Evolutionary conservation across 257 asterid genomes (phyloP).

Genomic region (Salvia splendens): DNA sequence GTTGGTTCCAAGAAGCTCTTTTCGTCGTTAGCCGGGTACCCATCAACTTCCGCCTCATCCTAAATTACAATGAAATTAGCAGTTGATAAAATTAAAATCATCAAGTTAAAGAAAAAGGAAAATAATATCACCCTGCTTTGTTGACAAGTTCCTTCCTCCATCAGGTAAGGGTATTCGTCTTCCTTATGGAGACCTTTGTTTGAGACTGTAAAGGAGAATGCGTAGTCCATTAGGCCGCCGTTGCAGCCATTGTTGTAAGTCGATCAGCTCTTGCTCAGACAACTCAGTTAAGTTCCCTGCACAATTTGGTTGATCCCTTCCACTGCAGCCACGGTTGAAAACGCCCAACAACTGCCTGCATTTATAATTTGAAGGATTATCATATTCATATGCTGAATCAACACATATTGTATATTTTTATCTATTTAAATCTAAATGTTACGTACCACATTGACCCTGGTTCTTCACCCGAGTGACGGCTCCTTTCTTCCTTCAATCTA

Average conservation of each 20-base stretch:
- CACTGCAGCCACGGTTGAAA: conserved; percentile 56
- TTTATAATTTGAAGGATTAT: background rate
- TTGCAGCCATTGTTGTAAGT: conserved; percentile 66
- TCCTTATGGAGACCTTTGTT: conserved; percentile 70
- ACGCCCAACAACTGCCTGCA: conserved; percentile 61
- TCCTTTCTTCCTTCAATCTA: conserved; percentile 71
- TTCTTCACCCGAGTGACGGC: conserved; percentile 68
- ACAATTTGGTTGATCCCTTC: conserved; percentile 53
- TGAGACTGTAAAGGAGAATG: conserved; percentile 53
- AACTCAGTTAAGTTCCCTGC: conserved; percentile 48
- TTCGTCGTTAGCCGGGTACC: conserved; percentile 57
- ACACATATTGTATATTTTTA: no score
- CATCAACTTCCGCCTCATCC: conserved; percentile 43
- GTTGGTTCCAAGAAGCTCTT: conserved; percentile 58
- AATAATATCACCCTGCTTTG: conserved; percentile 43
- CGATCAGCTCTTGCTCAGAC: conserved; percentile 72
- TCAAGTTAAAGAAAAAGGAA: no score
- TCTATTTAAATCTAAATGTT: background rate
- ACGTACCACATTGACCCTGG: conserved; percentile 67
- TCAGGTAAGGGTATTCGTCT: conserved; percentile 70
- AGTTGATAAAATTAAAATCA: background rate
- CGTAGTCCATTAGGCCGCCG: conserved; percentile 77
- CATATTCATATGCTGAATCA: no score
- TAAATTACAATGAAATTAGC: background rate
- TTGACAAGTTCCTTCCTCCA: conserved; percentile 70